Evolutionary conservation across 108 stramenopile species (phyloP), one percentile per base, ranked within the genome.

Genomic region (Pseudonitzschia delicatissima): DNA sequence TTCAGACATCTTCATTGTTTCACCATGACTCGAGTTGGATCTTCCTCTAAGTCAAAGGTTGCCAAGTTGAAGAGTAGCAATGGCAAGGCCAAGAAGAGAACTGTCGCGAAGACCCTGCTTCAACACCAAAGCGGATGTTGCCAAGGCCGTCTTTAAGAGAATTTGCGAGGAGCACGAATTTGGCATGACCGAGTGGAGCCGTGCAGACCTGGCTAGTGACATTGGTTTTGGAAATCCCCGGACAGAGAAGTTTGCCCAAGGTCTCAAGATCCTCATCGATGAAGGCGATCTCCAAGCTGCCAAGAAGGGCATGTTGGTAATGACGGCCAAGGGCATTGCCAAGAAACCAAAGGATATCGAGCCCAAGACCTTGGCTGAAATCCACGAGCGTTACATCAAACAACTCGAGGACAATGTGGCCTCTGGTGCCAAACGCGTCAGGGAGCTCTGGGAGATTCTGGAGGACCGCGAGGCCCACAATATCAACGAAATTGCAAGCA

Each of bases 171-270:
- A 35, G 47, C 47, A 47, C 32, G 11, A 23, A 11, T 45, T 49
- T 1, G 48, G 48, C n/a, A 49, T 64, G 39, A 45, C 18, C 0
- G 64, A 64, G 29, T 35, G 33, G 33, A 49, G n/a, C 0, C 7
- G 32, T 0, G 11, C 18, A 18, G 47, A 64, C 13, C 45, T 49
- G 34, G 44, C 66, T 18, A 57, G 13, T 33, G 49, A 18, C 35
- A 23, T 50, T 21, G 53, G 66, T 1, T 67, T 36, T 36, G 42
- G n/a, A 11, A 67, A 67, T 35, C 66, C 53, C 31, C 52, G 53
- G 6, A 55, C 31, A 0, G 51, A 52, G 5, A 50, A 45, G 11
- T 55, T 53, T 4, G 53, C 26, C 28, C 7, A 40, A 35, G 66
- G 49, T 29, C 50, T 67, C 66, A 67, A 55, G 36, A 28, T 23